Evolutionary conservation across 2,329 filamentous ascomycete genomes (phyloP).

Genomic region (Cyphellophora europaea): DNA sequence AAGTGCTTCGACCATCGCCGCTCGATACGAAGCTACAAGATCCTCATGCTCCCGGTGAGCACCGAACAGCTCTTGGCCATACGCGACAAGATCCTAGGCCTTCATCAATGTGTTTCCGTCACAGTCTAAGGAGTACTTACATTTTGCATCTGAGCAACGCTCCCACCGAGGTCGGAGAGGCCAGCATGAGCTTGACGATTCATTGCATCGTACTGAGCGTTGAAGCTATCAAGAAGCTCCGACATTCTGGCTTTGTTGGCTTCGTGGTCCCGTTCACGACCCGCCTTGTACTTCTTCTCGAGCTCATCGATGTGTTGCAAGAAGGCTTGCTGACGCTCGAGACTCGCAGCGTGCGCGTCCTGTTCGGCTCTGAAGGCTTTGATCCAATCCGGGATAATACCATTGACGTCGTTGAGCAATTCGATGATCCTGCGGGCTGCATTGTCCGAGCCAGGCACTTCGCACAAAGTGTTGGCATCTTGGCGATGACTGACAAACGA

Average conservation of each 20-base stretch:
- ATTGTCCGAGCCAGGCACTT: not conserved
- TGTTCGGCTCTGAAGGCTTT: not conserved
- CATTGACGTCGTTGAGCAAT: constrained; percentile 1
- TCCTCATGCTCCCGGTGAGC: not conserved
- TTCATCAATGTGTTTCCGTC: no score
- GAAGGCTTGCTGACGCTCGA: not conserved
- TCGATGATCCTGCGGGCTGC: not conserved
- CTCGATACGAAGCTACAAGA: not conserved
- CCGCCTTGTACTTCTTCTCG: not conserved
- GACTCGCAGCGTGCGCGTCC: not conserved
- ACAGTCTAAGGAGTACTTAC: no score
- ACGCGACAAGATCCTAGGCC: no score
- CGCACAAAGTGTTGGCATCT: constrained; percentile 3
- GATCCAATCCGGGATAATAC: not conserved
- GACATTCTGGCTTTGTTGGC: not conserved
- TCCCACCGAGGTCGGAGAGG: not conserved
- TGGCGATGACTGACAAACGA: constrained; percentile 2
- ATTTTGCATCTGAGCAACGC: not conserved
- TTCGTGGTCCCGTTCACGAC: not conserved
- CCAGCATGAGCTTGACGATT: not conserved
- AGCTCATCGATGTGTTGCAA: not conserved
- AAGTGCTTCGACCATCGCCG: not conserved
- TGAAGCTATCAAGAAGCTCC: not conserved
- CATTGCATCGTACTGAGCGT: not conserved
- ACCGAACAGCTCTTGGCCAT: not conserved